Base-by-base conservation (phyloP, 768 basidiomycete species). In the Lenzites betulinus region DNA sequence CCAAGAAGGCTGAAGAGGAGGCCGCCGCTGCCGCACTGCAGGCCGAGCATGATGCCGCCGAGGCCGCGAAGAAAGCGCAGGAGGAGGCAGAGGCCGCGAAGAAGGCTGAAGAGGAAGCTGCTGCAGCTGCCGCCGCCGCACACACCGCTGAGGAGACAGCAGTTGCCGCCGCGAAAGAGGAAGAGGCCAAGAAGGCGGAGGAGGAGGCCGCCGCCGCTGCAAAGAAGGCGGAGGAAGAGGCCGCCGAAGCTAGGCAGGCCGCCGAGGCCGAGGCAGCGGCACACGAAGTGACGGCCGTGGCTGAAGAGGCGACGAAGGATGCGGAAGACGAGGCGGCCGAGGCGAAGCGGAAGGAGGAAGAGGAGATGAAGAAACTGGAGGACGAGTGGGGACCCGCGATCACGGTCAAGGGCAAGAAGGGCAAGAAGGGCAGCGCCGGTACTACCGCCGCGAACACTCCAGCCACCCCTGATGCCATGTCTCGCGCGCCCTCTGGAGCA, bases 381-480 rank as follows among this genome's bases (percentile, higher is more conserved):
- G 65, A 66, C 6, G 65, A 66, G 46, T 61, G 60, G 62, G 44
- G 55, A 9, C 50, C 25, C 20, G 7, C 54, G 12, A 22, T 58
- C 18, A 44, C 59, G 26, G 30, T 42, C 44, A 64, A 59, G 55
- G 58, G 60, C 41, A 68, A 68, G 63, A 67, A 68, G 62, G 65
- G 64, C 16, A 67, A 68, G 61, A 67, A 61, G 42, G 59, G 59
- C 39, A 54, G 35, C 25, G 43, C 53, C 7, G 53, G 57, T 18
- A 22, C 64, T 7, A 54, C 51, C 3, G 51, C 59, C 18, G 56
- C 51, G 12, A 30, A 51, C 20, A 47, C 52, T 13, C 57, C 51
- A 8, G 39, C 55, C 15, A 41, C 48, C 8, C 57, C 64, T 20
- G 58, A 59, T 2, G 61, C 49, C 15, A 63, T 67, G 47, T 67